Evolutionary conservation across 2,329 filamentous ascomycete species (phyloP), one percentile per base, ranked within the genome.

Genomic region (Xylaria digitata): DNA sequence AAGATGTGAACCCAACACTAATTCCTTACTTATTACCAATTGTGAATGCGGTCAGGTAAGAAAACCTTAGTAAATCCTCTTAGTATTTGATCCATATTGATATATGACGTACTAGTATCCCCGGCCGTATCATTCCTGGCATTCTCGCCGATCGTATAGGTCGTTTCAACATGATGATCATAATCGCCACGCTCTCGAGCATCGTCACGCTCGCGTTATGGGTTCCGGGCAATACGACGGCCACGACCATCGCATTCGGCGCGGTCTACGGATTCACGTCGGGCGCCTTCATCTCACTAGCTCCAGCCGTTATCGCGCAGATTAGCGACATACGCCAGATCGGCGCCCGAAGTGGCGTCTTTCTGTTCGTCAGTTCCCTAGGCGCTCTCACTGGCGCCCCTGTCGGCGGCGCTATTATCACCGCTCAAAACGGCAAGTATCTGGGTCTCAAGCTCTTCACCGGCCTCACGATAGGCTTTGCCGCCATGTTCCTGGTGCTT

Each of bases 321-420:
- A 90, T 93, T 68, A 89, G 87, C 1, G 89, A 92, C 52, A 85
- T 92, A 43, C 82, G 86, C 21, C 84, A 92, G 75, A 89, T 94
- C 40, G 92, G 92, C 15, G 85, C 89, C 1, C 83, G 91, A 6
- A 88, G 85, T 1, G 92, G 92, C 0, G 84, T 86, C 0, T 83
- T 87, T 30, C 92, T 91, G 75, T 84, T 87, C 17, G 76, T 89
- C 53, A 82, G 89, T 63, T 84, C 87, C 1, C 79, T 93, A 37
- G 90, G 88, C 3, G 89, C 88, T 1, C 79, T 94, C 57, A 88
- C 87, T 0, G 89, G 90, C 0, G 87, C 84, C 52, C 91, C 91
- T 0, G 90, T 93, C 71, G 90, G 84, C 1, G 90, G 90, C 6
- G 88, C 69, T 7, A 70, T 70, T 26, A 40, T 70, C 37, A 75